phyloP scores from a whole-genome alignment of 2,329 filamentous ascomycete species.

The Claviceps sp. region DNA sequence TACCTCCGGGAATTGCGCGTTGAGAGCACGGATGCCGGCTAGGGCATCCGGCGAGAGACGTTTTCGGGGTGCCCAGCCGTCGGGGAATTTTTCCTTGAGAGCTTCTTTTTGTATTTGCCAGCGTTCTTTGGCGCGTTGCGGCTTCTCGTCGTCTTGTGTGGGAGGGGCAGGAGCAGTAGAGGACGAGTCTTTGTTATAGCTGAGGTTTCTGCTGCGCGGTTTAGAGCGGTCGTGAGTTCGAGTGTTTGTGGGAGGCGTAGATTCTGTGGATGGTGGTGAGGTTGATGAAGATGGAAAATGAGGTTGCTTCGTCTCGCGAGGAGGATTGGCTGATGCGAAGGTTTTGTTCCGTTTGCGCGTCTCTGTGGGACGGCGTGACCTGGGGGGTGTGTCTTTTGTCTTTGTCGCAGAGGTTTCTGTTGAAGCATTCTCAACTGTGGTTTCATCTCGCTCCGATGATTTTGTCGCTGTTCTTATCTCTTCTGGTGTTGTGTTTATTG shows the following conservation, averaged over 20 bases:
- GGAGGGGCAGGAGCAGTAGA: too few species aligned
- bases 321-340: background rate
- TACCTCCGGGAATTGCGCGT: slow-evolving; percentile 60
- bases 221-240: too few species aligned
- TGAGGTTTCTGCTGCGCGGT: background rate
- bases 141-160: background rate
- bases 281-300: background rate
- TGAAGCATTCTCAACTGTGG: background rate
- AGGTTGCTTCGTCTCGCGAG: background rate
- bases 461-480: background rate
- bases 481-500: background rate
- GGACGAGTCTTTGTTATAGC: background rate
- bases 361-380: background rate
- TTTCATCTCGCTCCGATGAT: background rate
- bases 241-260: background rate
- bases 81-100: slow-evolving; percentile 64
- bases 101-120: slow-evolving; percentile 72
- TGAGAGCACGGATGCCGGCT: slow-evolving; percentile 74
- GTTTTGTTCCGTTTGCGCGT: background rate
- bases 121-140: slow-evolving; percentile 18
- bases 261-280: background rate
- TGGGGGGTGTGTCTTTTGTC: background rate
- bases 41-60: slow-evolving; percentile 83
- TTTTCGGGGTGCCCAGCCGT: slow-evolving; percentile 73
- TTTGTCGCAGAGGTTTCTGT: too few species aligned